Percentiles rank a stretch among this genome's conserved stretches.
Evolutionary conservation across 169 alveolate species (phyloP).

Genomic region (Theileria sp.): DNA sequence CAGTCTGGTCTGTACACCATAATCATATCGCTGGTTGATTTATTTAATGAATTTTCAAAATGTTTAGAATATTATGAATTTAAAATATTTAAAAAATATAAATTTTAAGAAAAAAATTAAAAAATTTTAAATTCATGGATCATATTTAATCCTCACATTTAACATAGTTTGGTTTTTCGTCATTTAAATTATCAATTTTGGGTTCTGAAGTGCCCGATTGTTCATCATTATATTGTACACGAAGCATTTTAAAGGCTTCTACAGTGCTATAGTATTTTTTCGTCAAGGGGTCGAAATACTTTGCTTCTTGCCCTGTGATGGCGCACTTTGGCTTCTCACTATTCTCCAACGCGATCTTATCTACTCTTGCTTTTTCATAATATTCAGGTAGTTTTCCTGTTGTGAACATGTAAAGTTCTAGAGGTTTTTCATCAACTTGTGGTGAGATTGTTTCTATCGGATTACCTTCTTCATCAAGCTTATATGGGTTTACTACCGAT

Average conservation of each 20-base stretch:
- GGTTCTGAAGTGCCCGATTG: not conserved
- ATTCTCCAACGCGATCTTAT: not conserved
- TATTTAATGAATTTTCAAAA: not conserved
- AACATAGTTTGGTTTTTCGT: not conserved
- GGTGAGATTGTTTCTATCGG: conserved; percentile 26
- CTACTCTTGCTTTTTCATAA: conserved; percentile 16
- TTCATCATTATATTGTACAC: conserved; percentile 23
- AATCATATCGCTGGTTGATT: not conserved
- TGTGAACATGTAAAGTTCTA: conserved; percentile 64
- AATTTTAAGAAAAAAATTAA: not conserved
- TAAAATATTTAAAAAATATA: conserved; percentile 11
- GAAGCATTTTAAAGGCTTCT: conserved; percentile 29
- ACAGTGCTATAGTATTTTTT: conserved; percentile 31
- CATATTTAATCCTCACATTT: not conserved
- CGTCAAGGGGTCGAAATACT: conserved; percentile 59
- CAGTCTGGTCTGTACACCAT: not conserved
- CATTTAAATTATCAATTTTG: conserved; percentile 22
- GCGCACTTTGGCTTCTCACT: conserved; percentile 36
- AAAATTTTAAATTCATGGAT: not conserved
- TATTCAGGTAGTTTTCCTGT: conserved; percentile 62
- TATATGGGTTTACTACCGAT: conserved; percentile 42
- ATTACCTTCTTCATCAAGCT: conserved; percentile 30
- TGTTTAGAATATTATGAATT: not conserved
- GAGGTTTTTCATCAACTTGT: conserved; percentile 58
- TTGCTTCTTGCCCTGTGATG: conserved; percentile 52